Evolutionary conservation across 495 filamentous ascomycete species (phyloP).

Genomic region (Hyaloscypha bicolor): DNA sequence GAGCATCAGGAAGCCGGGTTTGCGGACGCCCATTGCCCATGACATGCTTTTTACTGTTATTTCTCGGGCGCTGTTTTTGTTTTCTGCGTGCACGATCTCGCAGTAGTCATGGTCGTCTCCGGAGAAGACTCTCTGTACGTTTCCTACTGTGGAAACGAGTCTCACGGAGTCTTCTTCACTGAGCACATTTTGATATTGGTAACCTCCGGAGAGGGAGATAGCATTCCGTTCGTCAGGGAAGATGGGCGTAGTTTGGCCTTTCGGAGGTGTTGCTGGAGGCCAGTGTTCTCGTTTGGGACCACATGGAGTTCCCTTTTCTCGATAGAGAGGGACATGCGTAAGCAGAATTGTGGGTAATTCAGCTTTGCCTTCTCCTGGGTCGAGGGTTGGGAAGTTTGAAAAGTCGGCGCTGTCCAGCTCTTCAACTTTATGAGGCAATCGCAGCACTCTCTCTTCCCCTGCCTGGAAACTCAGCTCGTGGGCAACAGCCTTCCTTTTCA

Average conservation of each 20-base stretch:
- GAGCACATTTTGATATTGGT: slow-evolving; percentile 97
- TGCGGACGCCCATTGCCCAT: slow-evolving; percentile 95
- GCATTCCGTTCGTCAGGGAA: slow-evolving; percentile 76
- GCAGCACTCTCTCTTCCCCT: slow-evolving; percentile 48
- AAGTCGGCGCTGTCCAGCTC: slow-evolving; percentile 46
- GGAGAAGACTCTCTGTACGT: slow-evolving; percentile 81
- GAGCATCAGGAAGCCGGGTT: slow-evolving; percentile 84
- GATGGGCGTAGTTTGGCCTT: slow-evolving; percentile 53
- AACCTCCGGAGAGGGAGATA: slow-evolving; percentile 72
- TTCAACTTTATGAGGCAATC: slow-evolving; percentile 55
- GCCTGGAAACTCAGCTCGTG: slow-evolving; percentile 55
- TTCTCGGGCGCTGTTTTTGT: slow-evolving; percentile 68
- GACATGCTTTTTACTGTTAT: slow-evolving; percentile 93
- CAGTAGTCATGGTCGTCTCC: slow-evolving; percentile 99
- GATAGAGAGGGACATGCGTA: slow-evolving; percentile 89
- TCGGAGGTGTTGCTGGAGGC: slow-evolving; percentile 66
- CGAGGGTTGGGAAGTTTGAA: slow-evolving; percentile 41
- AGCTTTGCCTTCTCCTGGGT: slow-evolving; percentile 38
- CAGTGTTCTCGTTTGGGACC: slow-evolving; percentile 84
- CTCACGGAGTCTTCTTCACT: slow-evolving; percentile 69
- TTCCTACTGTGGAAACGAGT: slow-evolving; percentile 71
- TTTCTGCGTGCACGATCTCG: slow-evolving; percentile 74
- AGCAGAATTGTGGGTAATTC: slow-evolving; percentile 84
- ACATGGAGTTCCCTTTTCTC: slow-evolving; percentile 79
- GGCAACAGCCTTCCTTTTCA: slow-evolving; percentile 54